Base-by-base conservation (phyloP, 1,284 basidiomycete genomes). In the Microbotryomycetes sp. region DNA sequence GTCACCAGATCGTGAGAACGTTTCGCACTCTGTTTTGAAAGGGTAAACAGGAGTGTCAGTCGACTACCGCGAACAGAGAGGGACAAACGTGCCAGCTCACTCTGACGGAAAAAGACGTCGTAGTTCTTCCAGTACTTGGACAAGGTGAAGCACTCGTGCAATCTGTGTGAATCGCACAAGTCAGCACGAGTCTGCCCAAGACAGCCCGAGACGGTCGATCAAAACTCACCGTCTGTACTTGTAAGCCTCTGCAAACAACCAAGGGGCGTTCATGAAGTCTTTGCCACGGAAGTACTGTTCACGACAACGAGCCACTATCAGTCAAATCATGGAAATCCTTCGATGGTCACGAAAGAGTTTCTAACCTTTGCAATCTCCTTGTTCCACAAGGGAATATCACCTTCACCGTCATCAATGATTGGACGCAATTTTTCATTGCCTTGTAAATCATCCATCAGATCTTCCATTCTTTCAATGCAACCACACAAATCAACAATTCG, bases 181-280 rank as follows among this genome's bases (percentile, higher is more conserved):
- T 26, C 6, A n/a, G 9, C 4, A 61, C 42, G 50, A 12, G n/a
- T 16, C 7, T 1, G 25, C 12, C 22, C 3, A 23, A 9, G 26
- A 45, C 29, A 54, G 52, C 32, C 19, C 45, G 29, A 32, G 32
- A 26, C n/a, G 15, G 54, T 19, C n/a, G 62, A 12, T n/a, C 48
- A 49, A 23, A 26, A 36, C 50, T 14, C 3, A 60, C 68, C 92
- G 86, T 72, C 93, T 88, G 78, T 97, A 97, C 78, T 97, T 97
- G 83, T 97, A 97, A 19, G 93, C 92, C 76, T 97, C 93, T 53
- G 94, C 94, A 71, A 94, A 94, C 25, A 94, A 79, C 92, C 91
- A 93, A 6, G 90, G 90, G 0, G 90, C 76, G 71, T 91, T 93
- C 90, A 96, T 94, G 73, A 96, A 97, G 76, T 93, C 88, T 77